These are phyloP conservation scores for Lactarius tabidus DNA, from an alignment of 768 basidiomycete genomes.

Conservation along the genomic window DNA sequence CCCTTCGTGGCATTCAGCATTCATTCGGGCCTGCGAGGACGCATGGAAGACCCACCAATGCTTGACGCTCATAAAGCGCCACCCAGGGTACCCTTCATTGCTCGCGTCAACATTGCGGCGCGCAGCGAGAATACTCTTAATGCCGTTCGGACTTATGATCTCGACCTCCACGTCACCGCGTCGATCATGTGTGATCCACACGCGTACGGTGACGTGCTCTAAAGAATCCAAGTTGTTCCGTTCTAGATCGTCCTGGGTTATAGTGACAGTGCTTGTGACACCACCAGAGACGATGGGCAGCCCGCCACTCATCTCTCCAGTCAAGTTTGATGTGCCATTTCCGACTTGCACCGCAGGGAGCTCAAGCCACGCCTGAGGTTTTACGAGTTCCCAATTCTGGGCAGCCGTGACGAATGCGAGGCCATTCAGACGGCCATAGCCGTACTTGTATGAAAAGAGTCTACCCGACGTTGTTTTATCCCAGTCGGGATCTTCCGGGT, in stretches of 20 bases:
- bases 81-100: slow-evolving; percentile 75
- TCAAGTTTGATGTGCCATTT: slow-evolving; percentile 52
- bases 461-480: slow-evolving; percentile 70
- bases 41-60: slow-evolving; percentile 68
- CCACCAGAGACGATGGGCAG: slow-evolving; percentile 62
- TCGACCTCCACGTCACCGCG: slow-evolving; percentile 95
- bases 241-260: slow-evolving; percentile 63
- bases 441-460: slow-evolving; percentile 87
- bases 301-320: slow-evolving; percentile 58
- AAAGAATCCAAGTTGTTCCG: slow-evolving; percentile 79
- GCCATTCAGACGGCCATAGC: slow-evolving; percentile 86
- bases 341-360: slow-evolving; percentile 66
- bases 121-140: slow-evolving; percentile 80
- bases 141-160: slow-evolving; percentile 76
- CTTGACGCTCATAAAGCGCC: slow-evolving; percentile 98
- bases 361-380: slow-evolving; percentile 90
- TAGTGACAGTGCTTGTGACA: slow-evolving; percentile 54
- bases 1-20: slow-evolving; percentile 51
- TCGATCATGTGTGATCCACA: slow-evolving; percentile 86
- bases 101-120: slow-evolving; percentile 62
- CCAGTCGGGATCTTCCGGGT: slow-evolving; percentile 92
- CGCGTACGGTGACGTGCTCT: slow-evolving; percentile 89
- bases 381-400: slow-evolving; percentile 78
- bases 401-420: slow-evolving; percentile 79
- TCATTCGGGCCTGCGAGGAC: background rate